These are phyloP conservation scores for Fusarium nodosum DNA, from an alignment of 2,329 filamentous ascomycete genomes.

Conservation along the genomic window DNA sequence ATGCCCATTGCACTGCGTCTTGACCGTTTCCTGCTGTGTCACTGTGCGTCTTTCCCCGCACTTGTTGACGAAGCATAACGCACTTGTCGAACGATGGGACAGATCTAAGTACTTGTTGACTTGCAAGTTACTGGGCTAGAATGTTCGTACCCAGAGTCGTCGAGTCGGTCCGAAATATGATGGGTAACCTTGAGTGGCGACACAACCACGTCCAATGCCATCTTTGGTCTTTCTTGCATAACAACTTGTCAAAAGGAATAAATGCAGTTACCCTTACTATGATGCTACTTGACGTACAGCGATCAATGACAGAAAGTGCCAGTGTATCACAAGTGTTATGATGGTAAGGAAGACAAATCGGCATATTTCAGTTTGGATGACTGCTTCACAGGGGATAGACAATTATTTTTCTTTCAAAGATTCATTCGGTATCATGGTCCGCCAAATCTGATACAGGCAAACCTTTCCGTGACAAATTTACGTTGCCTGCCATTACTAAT, in stretches of 20 bases:
- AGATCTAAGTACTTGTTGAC: rapidly evolving
- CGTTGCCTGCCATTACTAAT: no score
- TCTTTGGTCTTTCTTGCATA: neutral
- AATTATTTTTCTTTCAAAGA: no score
- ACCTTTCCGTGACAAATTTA: no score
- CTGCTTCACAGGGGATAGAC: neutral
- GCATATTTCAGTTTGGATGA: neutral
- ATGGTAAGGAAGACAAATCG: rapidly evolving
- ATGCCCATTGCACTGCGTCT: neutral
- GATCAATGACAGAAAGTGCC: neutral
- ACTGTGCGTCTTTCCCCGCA: neutral
- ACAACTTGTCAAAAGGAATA: neutral
- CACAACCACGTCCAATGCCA: neutral
- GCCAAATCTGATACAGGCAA: no score
- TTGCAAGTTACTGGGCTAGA: no score
- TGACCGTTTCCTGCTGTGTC: neutral
- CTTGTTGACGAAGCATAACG: rapidly evolving
- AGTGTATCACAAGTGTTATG: rapidly evolving
- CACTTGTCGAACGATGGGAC: rapidly evolving
- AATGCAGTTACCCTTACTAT: neutral
- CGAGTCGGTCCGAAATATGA: neutral
- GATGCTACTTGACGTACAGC: no score
- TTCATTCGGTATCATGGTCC: no score
- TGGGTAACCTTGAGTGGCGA: rapidly evolving
- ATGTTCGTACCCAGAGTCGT: neutral